Evolutionary conservation across 2,329 filamentous ascomycete genomes (phyloP).

Genomic region (Colletotrichum chlorophyti): DNA sequence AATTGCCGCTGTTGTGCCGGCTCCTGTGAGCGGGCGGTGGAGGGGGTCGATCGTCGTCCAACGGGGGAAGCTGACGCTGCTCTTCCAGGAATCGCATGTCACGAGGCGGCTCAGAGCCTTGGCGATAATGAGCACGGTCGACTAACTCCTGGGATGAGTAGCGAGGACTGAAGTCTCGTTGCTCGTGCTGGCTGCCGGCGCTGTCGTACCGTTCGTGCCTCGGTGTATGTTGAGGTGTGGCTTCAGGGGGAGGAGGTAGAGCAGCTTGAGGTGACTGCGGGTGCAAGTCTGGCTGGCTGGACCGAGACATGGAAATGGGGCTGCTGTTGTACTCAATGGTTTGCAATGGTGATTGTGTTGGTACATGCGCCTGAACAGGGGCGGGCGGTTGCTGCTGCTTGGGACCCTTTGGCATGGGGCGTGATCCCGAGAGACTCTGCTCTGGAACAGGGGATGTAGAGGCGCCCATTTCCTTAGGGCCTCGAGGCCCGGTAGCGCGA

Average conservation of each 20-base stretch:
- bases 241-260: constrained; percentile 20
- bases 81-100: constrained; percentile 41
- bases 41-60: constrained; percentile 56
- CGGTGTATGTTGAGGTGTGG: constrained; percentile 24
- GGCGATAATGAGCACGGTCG: constrained; percentile 46
- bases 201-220: constrained; percentile 42
- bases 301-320: constrained; percentile 33
- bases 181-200: constrained; percentile 42
- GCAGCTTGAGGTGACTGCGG: constrained; percentile 40
- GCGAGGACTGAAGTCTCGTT: constrained; percentile 44
- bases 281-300: constrained; percentile 43
- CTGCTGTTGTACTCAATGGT: constrained; percentile 56
- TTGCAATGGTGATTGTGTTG: constrained; percentile 61
- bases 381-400: constrained; percentile 40
- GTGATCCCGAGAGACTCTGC: constrained; percentile 17
- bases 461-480: constrained; percentile 18
- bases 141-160: constrained; percentile 35
- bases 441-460: constrained; percentile 7
- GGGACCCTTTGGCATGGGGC: constrained; percentile 38
- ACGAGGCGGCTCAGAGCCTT: constrained; percentile 41
- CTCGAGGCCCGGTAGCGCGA: constrained; percentile 38
- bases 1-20: constrained; percentile 50
- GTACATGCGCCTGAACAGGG: no score
- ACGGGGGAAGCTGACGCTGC: constrained; percentile 39
- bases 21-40: constrained; percentile 63